A percentile compares a stretch with the other conserved stretches of the same genome.
Conservation (phyloP, 495 filamentous ascomycete species). For the Chlorociboria aeruginascens region DNA sequence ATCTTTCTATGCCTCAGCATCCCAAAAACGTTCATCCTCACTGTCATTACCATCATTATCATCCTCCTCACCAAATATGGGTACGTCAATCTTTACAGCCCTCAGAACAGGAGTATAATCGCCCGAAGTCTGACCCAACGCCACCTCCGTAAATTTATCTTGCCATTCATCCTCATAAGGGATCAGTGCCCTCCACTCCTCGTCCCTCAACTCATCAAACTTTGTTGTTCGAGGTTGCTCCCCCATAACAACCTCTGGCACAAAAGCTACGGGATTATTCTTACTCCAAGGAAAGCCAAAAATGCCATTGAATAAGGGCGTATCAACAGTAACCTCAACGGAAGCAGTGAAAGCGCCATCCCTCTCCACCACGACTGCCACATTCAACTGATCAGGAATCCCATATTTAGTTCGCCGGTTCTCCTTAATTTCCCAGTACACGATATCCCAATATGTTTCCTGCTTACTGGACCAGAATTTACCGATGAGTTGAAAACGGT, state of each 20-base stretch:
- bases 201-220: conserved; percentile 1
- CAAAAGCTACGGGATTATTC: background rate
- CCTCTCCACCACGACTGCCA: background rate
- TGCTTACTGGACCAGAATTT: background rate
- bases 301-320: background rate
- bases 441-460: background rate
- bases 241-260: background rate
- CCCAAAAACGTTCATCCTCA: too few relatives aligned
- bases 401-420: background rate
- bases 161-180: conserved; percentile 4
- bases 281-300: background rate
- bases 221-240: background rate
- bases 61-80: too few relatives aligned
- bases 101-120: too few relatives aligned
- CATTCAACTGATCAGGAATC: background rate
- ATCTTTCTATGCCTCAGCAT: too few relatives aligned
- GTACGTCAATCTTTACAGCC: too few relatives aligned
- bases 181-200: background rate
- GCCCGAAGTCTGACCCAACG: background rate
- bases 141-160: background rate
- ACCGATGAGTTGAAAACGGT: background rate
- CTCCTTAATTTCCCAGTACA: conserved; percentile 1
- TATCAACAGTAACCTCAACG: conserved; percentile 1
- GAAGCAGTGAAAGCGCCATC: background rate
- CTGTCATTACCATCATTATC: too few relatives aligned